Evolutionary conservation across 495 filamentous ascomycete genomes (phyloP).

Genomic region (Xylaria nigripes): DNA sequence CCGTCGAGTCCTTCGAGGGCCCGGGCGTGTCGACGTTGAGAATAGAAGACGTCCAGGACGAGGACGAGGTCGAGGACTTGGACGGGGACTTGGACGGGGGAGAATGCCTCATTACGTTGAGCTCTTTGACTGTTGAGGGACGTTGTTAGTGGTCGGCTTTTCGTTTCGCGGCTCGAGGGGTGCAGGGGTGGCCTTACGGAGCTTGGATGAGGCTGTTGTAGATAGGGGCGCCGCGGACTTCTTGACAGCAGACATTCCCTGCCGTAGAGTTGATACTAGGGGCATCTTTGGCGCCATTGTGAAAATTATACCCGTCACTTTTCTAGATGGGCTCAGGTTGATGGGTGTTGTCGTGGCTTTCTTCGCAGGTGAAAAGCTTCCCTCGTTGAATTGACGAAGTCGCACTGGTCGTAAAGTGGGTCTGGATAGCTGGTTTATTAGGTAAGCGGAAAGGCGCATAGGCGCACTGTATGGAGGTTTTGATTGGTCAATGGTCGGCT

Average conservation of each 20-base stretch:
- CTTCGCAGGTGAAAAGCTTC: not conserved
- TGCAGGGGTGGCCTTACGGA: slow-evolving; percentile 8
- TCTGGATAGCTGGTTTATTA: not conserved
- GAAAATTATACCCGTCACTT: not conserved
- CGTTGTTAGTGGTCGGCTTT: not conserved
- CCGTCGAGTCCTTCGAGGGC: slow-evolving; percentile 6
- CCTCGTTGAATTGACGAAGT: not conserved
- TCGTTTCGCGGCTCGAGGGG: not conserved
- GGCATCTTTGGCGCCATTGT: slow-evolving; percentile 28
- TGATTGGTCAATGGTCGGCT: too few species aligned
- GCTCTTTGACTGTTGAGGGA: not conserved
- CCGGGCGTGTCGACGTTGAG: not conserved
- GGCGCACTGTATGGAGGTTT: too few species aligned
- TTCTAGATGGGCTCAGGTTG: not conserved
- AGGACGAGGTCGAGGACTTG: too few species aligned
- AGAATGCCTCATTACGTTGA: not conserved
- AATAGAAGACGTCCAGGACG: too few species aligned
- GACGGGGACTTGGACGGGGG: too few species aligned
- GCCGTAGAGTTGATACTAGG: slow-evolving; percentile 15
- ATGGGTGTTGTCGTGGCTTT: not conserved
- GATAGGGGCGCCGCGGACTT: slow-evolving; percentile 16
- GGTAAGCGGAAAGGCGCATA: too few species aligned
- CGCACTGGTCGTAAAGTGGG: slow-evolving; percentile 1
- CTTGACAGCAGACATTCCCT: slow-evolving; percentile 11
- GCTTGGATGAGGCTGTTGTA: slow-evolving; percentile 8